Percentiles rank a stretch among this genome's conserved stretches.
Evolutionary conservation across 768 basidiomycete genomes (phyloP).

Genomic region (Auricularia cornea): DNA sequence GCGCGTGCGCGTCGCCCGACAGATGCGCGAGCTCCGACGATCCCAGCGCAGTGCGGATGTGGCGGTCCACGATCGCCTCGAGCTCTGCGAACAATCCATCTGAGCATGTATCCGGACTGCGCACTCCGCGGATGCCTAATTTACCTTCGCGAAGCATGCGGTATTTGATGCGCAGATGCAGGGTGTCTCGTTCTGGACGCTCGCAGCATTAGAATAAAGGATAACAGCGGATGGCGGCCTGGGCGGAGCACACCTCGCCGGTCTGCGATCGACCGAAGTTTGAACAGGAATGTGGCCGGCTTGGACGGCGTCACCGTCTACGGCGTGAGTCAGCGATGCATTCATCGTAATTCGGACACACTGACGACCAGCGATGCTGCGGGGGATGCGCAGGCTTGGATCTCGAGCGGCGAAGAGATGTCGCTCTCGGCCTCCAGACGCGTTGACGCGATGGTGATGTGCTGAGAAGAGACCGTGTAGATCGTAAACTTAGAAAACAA

Average conservation of each 20-base stretch:
- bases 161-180: constrained; percentile 62
- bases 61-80: constrained; percentile 25
- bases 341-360: not conserved
- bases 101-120: too few relatives aligned
- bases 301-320: constrained; percentile 72
- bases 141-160: constrained; percentile 77
- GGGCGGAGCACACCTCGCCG: constrained; percentile 44
- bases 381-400: not conserved
- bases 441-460: constrained; percentile 48
- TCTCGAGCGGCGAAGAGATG: not conserved
- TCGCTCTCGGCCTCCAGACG: not conserved
- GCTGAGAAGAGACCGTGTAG: constrained; percentile 69
- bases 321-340: not conserved
- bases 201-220: not conserved
- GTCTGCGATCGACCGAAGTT: constrained; percentile 47
- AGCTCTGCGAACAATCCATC: constrained; percentile 62
- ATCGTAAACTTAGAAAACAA: constrained; percentile 87
- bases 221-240: constrained; percentile 8
- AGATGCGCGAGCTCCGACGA: constrained; percentile 5
- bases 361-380: not conserved
- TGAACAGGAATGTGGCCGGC: constrained; percentile 74
- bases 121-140: too few relatives aligned
- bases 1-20: not conserved
- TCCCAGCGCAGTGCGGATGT: constrained; percentile 2
- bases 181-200: constrained; percentile 48